phyloP scores from a whole-genome alignment of 2,329 filamentous ascomycete species.

The Pseudogymnoascus sp. region DNA sequence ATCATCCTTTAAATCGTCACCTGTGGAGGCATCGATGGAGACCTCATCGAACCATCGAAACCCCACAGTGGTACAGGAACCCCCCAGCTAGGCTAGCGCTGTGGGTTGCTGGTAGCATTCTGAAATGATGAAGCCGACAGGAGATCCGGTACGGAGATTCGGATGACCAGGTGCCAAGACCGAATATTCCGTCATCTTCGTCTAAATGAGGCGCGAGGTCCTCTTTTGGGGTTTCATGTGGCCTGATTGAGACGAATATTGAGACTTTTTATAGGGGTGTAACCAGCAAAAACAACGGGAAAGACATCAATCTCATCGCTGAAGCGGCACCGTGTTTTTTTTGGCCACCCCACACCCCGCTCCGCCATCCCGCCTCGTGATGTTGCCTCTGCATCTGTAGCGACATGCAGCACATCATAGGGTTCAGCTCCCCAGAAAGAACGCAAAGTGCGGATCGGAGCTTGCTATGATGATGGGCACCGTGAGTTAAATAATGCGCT shows the following conservation, averaged over 20 bases:
- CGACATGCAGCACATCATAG: constrained; percentile 4
- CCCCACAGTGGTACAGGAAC: neutral
- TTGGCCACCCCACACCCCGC: neutral
- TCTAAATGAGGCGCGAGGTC: constrained; percentile 3
- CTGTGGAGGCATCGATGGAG: neutral
- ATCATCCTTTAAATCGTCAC: neutral
- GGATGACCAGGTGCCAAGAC: neutral
- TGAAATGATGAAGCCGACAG: constrained; percentile 6
- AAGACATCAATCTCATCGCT: neutral
- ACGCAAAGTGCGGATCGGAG: neutral
- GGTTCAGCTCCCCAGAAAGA: neutral
- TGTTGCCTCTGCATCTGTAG: neutral
- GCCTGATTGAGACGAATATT: neutral
- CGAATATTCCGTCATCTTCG: neutral
- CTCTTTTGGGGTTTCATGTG: constrained; percentile 8
- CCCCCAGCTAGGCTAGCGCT: neutral
- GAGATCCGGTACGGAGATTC: constrained; percentile 4
- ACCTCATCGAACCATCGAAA: constrained; percentile 2
- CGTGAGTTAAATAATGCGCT: neutral
- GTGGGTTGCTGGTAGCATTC: neutral
- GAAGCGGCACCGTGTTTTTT: constrained; percentile 2
- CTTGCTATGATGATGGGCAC: neutral
- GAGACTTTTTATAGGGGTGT: constrained; percentile 2
- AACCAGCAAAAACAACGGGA: neutral
- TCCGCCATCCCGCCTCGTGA: neutral